A percentile compares a stretch with the other conserved stretches of the same genome.
Evolutionary conservation across 2,329 filamentous ascomycete species (phyloP).

Genomic region (Penicillium oxalicum): DNA sequence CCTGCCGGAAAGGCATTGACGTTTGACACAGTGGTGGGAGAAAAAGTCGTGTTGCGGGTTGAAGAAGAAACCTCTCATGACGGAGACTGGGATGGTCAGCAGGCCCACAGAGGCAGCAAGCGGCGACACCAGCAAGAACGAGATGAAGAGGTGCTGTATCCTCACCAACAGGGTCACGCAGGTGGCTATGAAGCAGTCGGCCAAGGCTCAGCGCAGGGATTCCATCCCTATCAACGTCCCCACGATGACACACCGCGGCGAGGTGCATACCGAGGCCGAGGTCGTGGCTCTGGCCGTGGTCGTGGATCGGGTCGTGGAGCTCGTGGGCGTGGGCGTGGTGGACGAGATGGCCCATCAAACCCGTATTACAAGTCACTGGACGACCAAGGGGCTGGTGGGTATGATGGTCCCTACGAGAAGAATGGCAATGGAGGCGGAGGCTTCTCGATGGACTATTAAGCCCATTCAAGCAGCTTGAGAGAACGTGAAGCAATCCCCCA

Average conservation of each 20-base stretch:
- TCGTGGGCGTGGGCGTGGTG: conserved; percentile 44
- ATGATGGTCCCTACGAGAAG: conserved; percentile 29
- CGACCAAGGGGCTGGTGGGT: conserved; percentile 42
- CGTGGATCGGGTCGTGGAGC: conserved; percentile 35
- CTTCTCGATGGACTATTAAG: conserved; percentile 39
- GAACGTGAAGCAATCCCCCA: too few relatives aligned
- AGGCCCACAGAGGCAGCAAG: conserved; percentile 56
- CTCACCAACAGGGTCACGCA: conserved; percentile 16
- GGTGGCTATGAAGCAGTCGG: conserved; percentile 20
- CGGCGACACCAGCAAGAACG: conserved; percentile 53
- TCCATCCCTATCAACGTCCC: conserved; percentile 24
- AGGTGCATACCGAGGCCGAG: conserved; percentile 28
- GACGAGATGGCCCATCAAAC: conserved; percentile 38
- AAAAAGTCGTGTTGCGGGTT: conserved; percentile 77
- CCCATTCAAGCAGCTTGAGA: neutral
- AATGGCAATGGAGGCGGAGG: conserved; percentile 23
- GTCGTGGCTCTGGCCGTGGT: conserved; percentile 36
- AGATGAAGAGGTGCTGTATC: conserved; percentile 45
- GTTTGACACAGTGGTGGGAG: conserved; percentile 78
- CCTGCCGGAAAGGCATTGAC: conserved; percentile 63
- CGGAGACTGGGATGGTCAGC: conserved; percentile 58
- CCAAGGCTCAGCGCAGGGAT: conserved; percentile 16
- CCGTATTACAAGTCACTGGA: conserved; percentile 62
- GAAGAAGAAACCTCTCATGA: conserved; percentile 63
- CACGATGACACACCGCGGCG: conserved; percentile 40